phyloP scores from a whole-genome alignment of 352 stramenopile species.

The Phytophthora brassicae region DNA sequence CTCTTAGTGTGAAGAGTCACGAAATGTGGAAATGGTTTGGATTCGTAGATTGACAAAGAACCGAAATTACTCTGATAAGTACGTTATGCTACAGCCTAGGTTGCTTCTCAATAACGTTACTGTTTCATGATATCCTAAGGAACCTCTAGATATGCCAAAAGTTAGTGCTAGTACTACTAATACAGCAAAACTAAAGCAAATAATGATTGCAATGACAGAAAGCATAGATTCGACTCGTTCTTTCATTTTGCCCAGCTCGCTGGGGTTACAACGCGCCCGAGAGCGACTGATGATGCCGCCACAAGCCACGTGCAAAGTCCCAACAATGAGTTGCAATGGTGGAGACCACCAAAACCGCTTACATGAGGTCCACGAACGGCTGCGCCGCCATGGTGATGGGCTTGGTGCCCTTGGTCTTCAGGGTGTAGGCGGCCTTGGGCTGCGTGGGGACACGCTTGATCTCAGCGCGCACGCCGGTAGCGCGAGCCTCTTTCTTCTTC shows the following conservation, averaged over 20 bases:
- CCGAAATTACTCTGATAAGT: conserved; percentile 6
- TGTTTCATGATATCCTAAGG: too few species aligned
- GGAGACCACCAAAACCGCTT: conserved; percentile 52
- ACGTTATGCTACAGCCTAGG: conserved; percentile 11
- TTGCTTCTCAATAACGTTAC: background rate
- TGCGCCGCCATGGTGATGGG: conserved; percentile 97
- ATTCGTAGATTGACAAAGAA: conserved; percentile 8
- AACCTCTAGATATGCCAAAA: background rate
- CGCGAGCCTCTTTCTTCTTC: conserved; percentile 95
- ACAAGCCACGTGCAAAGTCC: conserved; percentile 14
- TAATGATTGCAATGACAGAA: too few species aligned
- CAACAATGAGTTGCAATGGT: conserved; percentile 23
- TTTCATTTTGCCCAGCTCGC: conserved; percentile 40
- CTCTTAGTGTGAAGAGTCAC: conserved; percentile 21
- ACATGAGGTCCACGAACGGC: conserved; percentile 99
- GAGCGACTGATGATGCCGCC: background rate
- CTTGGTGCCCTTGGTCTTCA: conserved; percentile 87
- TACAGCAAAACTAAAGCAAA: too few species aligned
- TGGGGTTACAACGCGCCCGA: conserved; percentile 23
- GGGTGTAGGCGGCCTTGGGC: conserved; percentile 96
- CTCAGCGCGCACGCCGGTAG: conserved; percentile 87
- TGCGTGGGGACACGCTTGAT: conserved; percentile 95
- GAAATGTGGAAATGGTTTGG: conserved; percentile 25
- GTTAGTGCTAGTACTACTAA: background rate
- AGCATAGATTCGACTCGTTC: conserved; percentile 44